Conservation (phyloP, 768 basidiomycete species). For the Lactarius trivialis region DNA sequence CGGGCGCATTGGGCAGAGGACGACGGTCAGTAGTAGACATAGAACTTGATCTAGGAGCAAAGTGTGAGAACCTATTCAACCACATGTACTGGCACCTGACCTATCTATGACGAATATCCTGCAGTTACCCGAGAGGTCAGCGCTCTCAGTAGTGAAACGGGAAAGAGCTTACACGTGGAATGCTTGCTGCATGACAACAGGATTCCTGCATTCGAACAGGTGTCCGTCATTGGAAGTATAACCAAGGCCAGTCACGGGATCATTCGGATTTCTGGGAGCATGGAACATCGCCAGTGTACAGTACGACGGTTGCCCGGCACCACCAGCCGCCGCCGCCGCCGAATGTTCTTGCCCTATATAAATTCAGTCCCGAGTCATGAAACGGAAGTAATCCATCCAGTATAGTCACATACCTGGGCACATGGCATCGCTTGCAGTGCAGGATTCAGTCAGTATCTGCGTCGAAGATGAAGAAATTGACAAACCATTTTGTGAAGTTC, state of each 20-base stretch:
- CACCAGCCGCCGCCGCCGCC: constrained; percentile 16
- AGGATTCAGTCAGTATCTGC: background rate
- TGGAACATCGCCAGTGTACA: constrained; percentile 52
- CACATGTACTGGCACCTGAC: background rate
- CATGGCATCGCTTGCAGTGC: constrained; percentile 39
- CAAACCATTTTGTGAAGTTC: constrained; percentile 46
- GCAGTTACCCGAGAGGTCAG: background rate
- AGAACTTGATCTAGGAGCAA: constrained; percentile 41
- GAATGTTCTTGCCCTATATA: constrained; percentile 44
- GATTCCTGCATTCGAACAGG: constrained; percentile 47
- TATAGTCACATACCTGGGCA: constrained; percentile 35
- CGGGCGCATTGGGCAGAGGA: constrained; percentile 42
- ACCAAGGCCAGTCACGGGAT: constrained; percentile 31
- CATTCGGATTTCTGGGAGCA: constrained; percentile 29
- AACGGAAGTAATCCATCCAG: background rate
- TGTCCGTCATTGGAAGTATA: constrained; percentile 51
- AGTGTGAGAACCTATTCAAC: background rate
- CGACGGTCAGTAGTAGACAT: constrained; percentile 38
- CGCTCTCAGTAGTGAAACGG: background rate
- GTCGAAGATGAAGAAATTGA: background rate
- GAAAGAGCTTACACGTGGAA: background rate
- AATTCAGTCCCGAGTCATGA: background rate
- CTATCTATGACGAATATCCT: background rate
- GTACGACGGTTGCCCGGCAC: constrained; percentile 43
- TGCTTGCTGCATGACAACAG: constrained; percentile 35